Base-by-base conservation (phyloP, 768 basidiomycete genomes). In the Holtermanniella nyarrowii region DNA sequence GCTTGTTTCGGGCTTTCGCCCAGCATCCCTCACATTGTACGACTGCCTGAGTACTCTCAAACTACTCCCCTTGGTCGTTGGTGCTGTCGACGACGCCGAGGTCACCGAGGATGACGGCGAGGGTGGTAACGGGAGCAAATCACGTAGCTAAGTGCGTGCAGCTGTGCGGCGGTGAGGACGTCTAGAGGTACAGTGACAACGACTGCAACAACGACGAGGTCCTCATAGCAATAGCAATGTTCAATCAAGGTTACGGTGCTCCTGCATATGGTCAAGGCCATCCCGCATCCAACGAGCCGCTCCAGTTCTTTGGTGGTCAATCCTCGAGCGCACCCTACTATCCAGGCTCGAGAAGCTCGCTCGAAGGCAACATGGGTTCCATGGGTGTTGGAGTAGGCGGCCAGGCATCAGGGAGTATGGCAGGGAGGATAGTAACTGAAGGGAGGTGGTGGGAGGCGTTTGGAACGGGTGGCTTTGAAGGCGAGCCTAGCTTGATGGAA, bases 391-490 rank as follows among this genome's bases (percentile, higher is more conserved):
- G 37, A 1, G 31, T 49, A 20, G 31, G 10, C 7, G 31, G 31
- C 7, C 31, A 37, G 10, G 31, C 31, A 7, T 16, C 7, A 43
- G 56, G 61, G 5, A 55, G 12, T 5, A 50, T 50, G 14, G 80
- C 80, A 3, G 85, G 88, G 25, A 82, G 77, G 65, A 88, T 90
- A 40, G 83, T 86, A 62, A 69, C 78, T 2, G 74, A 76, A 20
- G 85, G 84, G 2, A 79, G 80, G 16, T 96, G 90, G 90, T 90
- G 88, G 86, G 86, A 86, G 22, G 90, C 90, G 26, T 93, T 96
- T 75, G 89, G 90, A 26, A 89, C 88, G 1, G 89, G 88, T 47
- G 90, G 88, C 12, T 82, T 93, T 52, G 91, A 95, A 69, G 93
- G 91, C 25, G 95, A 99, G 66, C 87, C 89, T 45, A 90, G 93